Percentiles rank a stretch among this genome's conserved stretches.
These are phyloP conservation scores for Populus davidiana DNA, from an alignment of 345 rosid species.

Conservation along the genomic window DNA sequence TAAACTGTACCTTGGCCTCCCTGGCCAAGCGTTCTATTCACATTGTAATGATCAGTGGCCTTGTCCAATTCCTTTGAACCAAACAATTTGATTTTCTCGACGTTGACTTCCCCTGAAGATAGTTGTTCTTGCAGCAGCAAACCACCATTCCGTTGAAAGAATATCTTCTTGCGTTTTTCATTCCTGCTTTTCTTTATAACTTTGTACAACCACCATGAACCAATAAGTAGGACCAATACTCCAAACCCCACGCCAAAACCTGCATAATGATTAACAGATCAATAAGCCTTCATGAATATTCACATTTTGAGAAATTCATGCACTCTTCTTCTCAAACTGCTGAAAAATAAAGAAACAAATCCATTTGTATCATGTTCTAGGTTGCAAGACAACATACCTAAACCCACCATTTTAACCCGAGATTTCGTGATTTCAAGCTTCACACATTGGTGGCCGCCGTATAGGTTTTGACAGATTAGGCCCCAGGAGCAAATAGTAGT, in stretches of 20 bases:
- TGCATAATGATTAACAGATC: background rate
- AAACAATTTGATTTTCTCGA: background rate
- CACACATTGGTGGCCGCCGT: too few relatives aligned
- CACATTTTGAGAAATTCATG: too few relatives aligned
- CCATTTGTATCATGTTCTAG: too few relatives aligned
- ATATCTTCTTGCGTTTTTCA: background rate
- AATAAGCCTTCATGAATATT: too few relatives aligned
- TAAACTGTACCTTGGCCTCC: background rate
- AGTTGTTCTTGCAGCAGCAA: background rate
- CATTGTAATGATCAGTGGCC: background rate
- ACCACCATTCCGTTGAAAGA: conserved; percentile 1
- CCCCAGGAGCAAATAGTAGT: too few relatives aligned
- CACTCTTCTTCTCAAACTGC: too few relatives aligned
- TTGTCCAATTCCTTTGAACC: background rate
- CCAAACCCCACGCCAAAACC: background rate
- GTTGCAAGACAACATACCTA: too few relatives aligned
- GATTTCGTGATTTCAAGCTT: too few relatives aligned
- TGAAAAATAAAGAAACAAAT: too few relatives aligned
- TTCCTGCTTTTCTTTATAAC: background rate
- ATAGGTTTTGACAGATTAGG: too few relatives aligned
- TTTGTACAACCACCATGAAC: conserved; percentile 6
- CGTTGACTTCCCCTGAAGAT: background rate
- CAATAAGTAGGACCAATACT: background rate
- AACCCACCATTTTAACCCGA: too few relatives aligned
- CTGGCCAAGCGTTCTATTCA: background rate